A percentile compares a stretch with the other conserved stretches of the same genome.
Evolutionary conservation across 1,284 basidiomycete species (phyloP).

Genomic region (Ustilago shanxiensis): DNA sequence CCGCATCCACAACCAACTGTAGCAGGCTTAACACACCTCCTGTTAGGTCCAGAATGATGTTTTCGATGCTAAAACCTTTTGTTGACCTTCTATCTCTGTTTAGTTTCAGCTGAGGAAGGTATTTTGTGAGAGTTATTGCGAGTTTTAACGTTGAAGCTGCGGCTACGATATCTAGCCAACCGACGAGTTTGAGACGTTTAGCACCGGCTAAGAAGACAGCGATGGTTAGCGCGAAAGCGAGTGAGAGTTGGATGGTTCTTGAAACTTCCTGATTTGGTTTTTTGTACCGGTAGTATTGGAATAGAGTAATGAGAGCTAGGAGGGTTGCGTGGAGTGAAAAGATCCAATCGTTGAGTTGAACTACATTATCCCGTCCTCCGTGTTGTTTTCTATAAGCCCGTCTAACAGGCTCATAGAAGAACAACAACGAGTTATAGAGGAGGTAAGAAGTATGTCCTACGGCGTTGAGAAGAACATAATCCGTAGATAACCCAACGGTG

Average conservation of each 20-base stretch:
- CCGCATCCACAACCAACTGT: slow-evolving; percentile 66
- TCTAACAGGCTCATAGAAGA: slow-evolving; percentile 42
- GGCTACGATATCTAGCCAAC: slow-evolving; percentile 52
- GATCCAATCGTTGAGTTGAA: slow-evolving; percentile 55
- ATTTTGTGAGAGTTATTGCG: slow-evolving; percentile 69
- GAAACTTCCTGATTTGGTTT: slow-evolving; percentile 14
- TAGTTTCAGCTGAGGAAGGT: slow-evolving; percentile 64
- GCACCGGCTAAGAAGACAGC: slow-evolving; percentile 25
- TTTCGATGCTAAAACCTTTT: slow-evolving; percentile 70
- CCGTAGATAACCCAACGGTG: slow-evolving; percentile 51
- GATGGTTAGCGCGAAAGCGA: slow-evolving; percentile 14
- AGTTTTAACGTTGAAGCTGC: slow-evolving; percentile 70
- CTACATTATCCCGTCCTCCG: slow-evolving; percentile 48
- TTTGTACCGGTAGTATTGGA: slow-evolving; percentile 11
- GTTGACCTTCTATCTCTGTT: slow-evolving; percentile 70
- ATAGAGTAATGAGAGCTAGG: slow-evolving; percentile 24
- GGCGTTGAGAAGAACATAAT: slow-evolving; percentile 61
- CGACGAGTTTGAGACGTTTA: slow-evolving; percentile 4
- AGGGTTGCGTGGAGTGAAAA: slow-evolving; percentile 57
- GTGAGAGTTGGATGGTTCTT: slow-evolving; percentile 8
- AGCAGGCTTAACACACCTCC: slow-evolving; percentile 68
- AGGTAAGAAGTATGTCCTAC: slow-evolving; percentile 61
- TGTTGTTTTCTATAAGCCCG: slow-evolving; percentile 50
- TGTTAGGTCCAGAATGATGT: slow-evolving; percentile 70
- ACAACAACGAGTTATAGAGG: slow-evolving; percentile 47